Evolutionary conservation across 345 rosid species (phyloP).

Genomic region (Eucalyptus marginata): DNA sequence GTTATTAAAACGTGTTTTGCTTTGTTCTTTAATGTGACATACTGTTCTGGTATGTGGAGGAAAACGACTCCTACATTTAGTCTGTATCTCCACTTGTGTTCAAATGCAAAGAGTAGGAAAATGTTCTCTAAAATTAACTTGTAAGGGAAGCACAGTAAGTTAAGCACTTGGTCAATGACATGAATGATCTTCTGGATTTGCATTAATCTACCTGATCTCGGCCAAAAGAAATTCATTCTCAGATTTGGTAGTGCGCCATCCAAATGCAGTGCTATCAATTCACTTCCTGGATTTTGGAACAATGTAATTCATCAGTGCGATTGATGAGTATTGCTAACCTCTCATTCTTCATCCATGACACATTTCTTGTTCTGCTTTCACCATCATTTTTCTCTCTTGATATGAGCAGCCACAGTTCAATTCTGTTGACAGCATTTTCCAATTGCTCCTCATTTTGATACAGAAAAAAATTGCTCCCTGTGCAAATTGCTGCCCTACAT

Average conservation of each 20-base stretch:
- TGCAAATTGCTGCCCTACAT: background rate
- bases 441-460: background rate
- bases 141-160: background rate
- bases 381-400: background rate
- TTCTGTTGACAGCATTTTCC: background rate
- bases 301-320: background rate
- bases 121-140: background rate
- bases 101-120: background rate
- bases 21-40: background rate
- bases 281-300: background rate
- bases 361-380: background rate
- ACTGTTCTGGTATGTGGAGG: background rate
- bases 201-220: background rate
- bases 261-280: background rate
- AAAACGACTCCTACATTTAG: background rate
- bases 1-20: background rate
- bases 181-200: background rate
- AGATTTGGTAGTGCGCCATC: background rate
- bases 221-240: background rate
- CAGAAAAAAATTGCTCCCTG: background rate
- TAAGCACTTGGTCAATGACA: background rate
- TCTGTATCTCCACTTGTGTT: background rate
- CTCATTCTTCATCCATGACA: background rate
- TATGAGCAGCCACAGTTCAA: background rate
- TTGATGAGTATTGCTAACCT: background rate